Conservation (phyloP, 1,284 basidiomycete species). For the Heterobasidion irregulare region DNA sequence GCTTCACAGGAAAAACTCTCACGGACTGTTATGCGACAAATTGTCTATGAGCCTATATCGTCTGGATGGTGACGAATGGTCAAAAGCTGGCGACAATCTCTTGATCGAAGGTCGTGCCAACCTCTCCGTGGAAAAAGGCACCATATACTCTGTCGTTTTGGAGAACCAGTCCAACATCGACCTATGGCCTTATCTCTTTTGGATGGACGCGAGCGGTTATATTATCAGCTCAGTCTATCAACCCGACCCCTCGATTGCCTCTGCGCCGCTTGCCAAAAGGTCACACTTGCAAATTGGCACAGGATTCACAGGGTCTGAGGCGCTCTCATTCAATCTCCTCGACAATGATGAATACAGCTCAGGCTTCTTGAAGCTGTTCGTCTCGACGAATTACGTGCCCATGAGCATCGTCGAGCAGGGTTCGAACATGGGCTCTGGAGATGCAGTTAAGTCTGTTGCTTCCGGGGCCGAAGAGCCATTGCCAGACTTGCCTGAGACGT, state of each 20-base stretch:
- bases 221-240: constrained; percentile 33
- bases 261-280: constrained; percentile 26
- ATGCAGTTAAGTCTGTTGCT: background rate
- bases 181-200: constrained; percentile 39
- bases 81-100: constrained; percentile 26
- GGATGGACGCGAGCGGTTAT: constrained; percentile 37
- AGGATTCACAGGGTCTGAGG: constrained; percentile 21
- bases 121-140: constrained; percentile 23
- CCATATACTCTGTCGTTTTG: constrained; percentile 29
- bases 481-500: background rate
- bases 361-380: constrained; percentile 37
- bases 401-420: constrained; percentile 34
- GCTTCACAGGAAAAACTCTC: constrained; percentile 32
- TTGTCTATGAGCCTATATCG: constrained; percentile 31
- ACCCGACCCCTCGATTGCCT: constrained; percentile 19
- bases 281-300: constrained; percentile 27
- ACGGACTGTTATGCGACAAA: constrained; percentile 24
- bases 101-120: constrained; percentile 26
- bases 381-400: constrained; percentile 34
- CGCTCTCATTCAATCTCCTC: constrained; percentile 23
- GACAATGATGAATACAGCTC: constrained; percentile 21
- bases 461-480: background rate
- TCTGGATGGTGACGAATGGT: constrained; percentile 24
- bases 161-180: constrained; percentile 31
- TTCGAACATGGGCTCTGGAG: background rate